Conservation (phyloP, 257 asterid species). For the Penstemon newberryi region DNA sequence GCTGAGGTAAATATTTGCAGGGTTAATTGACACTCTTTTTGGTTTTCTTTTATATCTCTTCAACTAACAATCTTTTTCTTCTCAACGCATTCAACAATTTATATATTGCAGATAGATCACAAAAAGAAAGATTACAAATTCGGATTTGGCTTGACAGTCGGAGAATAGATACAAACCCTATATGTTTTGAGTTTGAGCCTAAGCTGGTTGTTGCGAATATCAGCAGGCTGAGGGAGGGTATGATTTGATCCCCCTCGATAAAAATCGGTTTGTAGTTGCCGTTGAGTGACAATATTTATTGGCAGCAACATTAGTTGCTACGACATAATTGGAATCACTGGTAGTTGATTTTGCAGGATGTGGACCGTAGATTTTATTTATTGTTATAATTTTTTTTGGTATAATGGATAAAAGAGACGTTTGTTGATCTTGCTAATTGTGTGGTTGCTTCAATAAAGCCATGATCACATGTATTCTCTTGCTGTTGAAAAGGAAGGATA, state of each 20-base stretch:
- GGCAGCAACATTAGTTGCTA: constrained; percentile 26
- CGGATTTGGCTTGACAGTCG: constrained; percentile 78
- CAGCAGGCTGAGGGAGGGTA: neutral
- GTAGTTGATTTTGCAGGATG: constrained; percentile 37
- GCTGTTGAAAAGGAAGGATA: no score
- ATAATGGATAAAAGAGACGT: no score
- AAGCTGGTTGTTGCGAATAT: neutral
- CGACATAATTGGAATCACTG: constrained; percentile 11
- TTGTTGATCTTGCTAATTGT: no score
- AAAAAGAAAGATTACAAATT: constrained; percentile 80
- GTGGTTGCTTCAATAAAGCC: no score
- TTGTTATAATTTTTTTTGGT: no score
- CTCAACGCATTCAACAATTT: constrained; percentile 14
- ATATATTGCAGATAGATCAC: constrained; percentile 67
- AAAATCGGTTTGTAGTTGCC: constrained; percentile 30
- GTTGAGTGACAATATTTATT: constrained; percentile 27
- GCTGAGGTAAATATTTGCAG: constrained; percentile 68
- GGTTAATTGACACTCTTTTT: neutral
- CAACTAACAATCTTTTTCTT: neutral
- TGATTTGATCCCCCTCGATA: neutral
- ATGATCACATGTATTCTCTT: no score
- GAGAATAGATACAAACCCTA: constrained; percentile 44
- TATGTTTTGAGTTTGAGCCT: no score
- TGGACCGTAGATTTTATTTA: neutral
- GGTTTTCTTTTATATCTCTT: constrained; percentile 1